Base-by-base conservation (phyloP, 116 monocot genomes). In the Posidonia oceanica region DNA sequence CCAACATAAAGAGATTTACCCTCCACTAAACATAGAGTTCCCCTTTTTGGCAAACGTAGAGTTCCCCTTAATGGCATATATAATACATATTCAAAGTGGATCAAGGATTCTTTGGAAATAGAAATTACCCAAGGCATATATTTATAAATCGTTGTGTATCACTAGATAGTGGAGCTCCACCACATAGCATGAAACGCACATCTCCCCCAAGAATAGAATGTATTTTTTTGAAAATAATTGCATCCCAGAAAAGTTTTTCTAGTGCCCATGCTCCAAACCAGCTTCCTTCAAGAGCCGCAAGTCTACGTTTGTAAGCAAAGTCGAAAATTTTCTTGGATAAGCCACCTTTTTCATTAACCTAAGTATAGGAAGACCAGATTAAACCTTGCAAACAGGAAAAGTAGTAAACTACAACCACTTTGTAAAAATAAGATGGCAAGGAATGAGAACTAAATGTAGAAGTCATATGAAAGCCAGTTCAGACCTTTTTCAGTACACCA, bases 131-230 rank as follows among this genome's bases (percentile, higher is more conserved):
- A 0, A 88, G 56, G 70, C 84, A 82, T 62, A 88, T 76, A 56
- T 84, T 84, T 54, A 82, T 76, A 64, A 88, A 88, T 77, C 88
- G 77, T 56, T 82, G 87, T 36, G 82, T 80, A 63, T 88, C 84
- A 21, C 55, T 51, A 69, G 84, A 88, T 54, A 88, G 60, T 63
- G 88, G 84, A 42, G 84, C 88, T 38, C 77, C 88, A 21, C 84
- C 84, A 74, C 70, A 88, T 63, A 88, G 84, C 29, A 88, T 51
- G 42, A 84, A 82, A 20, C 80, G 80, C 0, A 84, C 39, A 23
- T 56, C 73, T 7, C 88, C 88, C 59, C 88, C 88, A 67, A 88
- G 69, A 59, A 88, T 52, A 22, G 81, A 29, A 6, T 82, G 82
- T 38, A 88, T 71, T 38, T 59, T 51, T 68, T 69, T 84, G 44